These are phyloP conservation scores for Solanum etuberosum DNA, from an alignment of 257 asterid species.

Conservation along the genomic window DNA sequence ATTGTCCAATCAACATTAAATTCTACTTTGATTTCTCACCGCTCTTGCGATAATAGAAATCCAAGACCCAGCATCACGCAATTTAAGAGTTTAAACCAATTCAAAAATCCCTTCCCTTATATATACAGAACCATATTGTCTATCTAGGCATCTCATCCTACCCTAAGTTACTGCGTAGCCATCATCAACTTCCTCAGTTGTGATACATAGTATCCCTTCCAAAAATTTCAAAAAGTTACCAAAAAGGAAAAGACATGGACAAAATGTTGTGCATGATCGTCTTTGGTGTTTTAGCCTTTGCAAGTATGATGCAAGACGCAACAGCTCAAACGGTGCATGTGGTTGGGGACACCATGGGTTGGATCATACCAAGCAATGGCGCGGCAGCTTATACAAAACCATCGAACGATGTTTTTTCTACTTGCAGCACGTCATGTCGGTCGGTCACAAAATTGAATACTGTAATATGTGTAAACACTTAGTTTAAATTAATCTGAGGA, in stretches of 20 bases:
- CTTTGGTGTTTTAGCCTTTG: slow-evolving; percentile 5
- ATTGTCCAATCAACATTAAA: not conserved
- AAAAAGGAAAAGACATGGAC: not conserved
- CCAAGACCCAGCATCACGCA: not conserved
- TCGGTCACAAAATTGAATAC: not conserved
- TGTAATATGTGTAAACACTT: not conserved
- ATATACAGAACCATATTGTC: not conserved
- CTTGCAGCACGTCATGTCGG: slow-evolving; percentile 3
- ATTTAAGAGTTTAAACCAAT: not conserved
- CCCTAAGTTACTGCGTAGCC: not conserved
- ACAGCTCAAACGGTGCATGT: slow-evolving; percentile 17
- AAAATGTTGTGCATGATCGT: not conserved
- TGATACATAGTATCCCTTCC: no score
- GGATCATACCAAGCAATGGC: slow-evolving; percentile 19
- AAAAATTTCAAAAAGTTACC: not conserved
- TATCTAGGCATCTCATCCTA: not conserved
- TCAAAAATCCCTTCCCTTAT: not conserved
- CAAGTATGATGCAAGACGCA: not conserved
- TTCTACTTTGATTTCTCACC: not conserved
- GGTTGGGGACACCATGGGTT: slow-evolving; percentile 28
- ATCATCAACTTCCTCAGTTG: not conserved
- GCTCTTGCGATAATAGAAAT: not conserved
- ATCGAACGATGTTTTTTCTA: slow-evolving; percentile 1
- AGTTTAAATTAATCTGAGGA: not conserved
- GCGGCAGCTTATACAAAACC: slow-evolving; percentile 10